Percentiles rank a stretch among this genome's conserved stretches.
Conservation (phyloP, 768 basidiomycete species). For the Rhodosporidiobolus sp. region DNA sequence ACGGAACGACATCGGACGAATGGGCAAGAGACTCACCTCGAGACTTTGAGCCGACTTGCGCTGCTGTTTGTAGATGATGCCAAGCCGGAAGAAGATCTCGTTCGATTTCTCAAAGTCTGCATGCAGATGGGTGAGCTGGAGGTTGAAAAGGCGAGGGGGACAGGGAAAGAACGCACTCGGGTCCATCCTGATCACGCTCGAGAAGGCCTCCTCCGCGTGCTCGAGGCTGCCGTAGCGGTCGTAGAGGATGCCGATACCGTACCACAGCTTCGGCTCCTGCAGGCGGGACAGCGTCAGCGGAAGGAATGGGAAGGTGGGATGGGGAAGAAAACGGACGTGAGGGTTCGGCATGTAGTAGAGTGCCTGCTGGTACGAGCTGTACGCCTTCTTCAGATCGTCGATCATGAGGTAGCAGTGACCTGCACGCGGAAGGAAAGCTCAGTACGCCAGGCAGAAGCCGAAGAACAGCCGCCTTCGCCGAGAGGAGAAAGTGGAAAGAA, state of each 20-base stretch:
- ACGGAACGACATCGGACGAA: neutral
- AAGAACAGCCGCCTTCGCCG: neutral
- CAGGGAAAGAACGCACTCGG: slow-evolving; percentile 61
- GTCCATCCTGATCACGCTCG: slow-evolving; percentile 93
- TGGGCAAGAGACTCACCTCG: slow-evolving; percentile 50
- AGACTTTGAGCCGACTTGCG: slow-evolving; percentile 85
- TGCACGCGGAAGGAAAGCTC: slow-evolving; percentile 44
- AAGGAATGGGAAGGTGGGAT: neutral
- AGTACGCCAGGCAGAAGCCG: neutral
- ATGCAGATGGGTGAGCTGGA: no score
- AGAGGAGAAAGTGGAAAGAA: neutral
- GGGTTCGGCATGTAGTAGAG: slow-evolving; percentile 92
- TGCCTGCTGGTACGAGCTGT: slow-evolving; percentile 97
- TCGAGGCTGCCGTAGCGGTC: slow-evolving; percentile 97
- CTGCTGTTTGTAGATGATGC: slow-evolving; percentile 99
- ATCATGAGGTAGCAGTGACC: slow-evolving; percentile 99
- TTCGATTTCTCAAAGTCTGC: slow-evolving; percentile 96
- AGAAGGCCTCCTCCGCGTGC: slow-evolving; percentile 98
- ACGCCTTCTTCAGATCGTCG: slow-evolving; percentile 97
- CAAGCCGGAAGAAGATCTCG: slow-evolving; percentile 94
- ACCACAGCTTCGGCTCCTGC: slow-evolving; percentile 97
- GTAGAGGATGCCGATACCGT: slow-evolving; percentile 97
- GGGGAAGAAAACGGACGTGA: slow-evolving; percentile 59
- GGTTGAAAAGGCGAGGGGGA: neutral
- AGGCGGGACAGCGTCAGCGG: neutral